Evolutionary conservation across 768 basidiomycete genomes (phyloP), one percentile per base, ranked within the genome.

Genomic region (Suillus placidus): DNA sequence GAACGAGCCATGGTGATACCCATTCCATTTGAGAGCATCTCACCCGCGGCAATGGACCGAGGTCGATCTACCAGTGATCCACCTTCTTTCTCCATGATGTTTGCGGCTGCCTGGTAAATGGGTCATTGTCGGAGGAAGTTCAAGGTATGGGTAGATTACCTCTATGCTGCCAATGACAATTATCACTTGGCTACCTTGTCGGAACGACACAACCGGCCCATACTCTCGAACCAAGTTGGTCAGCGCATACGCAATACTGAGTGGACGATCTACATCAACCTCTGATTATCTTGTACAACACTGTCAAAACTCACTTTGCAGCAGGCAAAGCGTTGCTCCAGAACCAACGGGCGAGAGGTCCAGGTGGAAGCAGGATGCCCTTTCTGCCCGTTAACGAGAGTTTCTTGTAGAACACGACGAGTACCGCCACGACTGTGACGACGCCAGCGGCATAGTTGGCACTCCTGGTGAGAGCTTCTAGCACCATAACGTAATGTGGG

Each of bases 21-120:
- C 86, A 87, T 85, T 0, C 84, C 85, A 2, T 82, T 82, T 0
- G 82, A 84, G 1, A 88, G 74, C 0, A 85, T 84, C 52, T 87
- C 86, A 1, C 83, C 83, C 0, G 81, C 86, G 0, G 87, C 79
- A 52, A 87, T 83, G 26, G 74, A 76, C 3, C 70, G 69, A 12
- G 87, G 87, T 38, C 87, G 75, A 68, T 88, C 87, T 0, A 79
- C 80, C 18, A 84, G 75, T 0, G 76, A 68, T 0, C 81, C 83
- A 0, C 87, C 85, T 68, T 87, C 83, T 56, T 84, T 84, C 71
- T 88, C 87, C 85, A 88, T 84, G 64, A 88, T 83, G 4, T 88
- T 84, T 0, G 83, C 77, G 0, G 86, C 85, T 4, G 82, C 83
- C 72, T 86, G 77, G 83, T 81, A 61, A 85, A 80, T 1, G 43